phyloP scores from a whole-genome alignment of 1,139 yeast species.

The Hanseniaspora sp. region DNA sequence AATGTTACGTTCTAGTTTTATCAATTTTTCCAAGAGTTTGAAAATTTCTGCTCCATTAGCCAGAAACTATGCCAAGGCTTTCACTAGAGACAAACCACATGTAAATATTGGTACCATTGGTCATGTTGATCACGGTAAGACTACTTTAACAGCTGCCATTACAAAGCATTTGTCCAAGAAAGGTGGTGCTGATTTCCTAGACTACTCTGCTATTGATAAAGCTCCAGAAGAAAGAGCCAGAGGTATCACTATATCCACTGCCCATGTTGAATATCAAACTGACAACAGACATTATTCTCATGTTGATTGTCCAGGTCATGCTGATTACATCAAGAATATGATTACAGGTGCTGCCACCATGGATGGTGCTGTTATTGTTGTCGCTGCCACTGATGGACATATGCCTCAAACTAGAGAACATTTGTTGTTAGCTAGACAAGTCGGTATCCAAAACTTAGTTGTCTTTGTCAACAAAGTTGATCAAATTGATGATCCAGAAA shows the following conservation, averaged over 20 bases:
- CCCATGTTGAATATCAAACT: conserved; percentile 93
- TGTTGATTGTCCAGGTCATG: conserved; percentile 98
- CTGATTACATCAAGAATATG: conserved; percentile 97
- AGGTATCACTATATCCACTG: conserved; percentile 97
- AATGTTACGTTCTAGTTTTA: conserved; percentile 13
- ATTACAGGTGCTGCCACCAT: conserved; percentile 99
- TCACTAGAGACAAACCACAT: conserved; percentile 90
- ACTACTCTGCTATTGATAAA: conserved; percentile 86
- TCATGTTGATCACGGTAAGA: conserved; percentile 98
- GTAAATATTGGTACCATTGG: conserved; percentile 92
- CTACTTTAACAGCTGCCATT: conserved; percentile 96
- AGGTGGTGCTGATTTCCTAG: conserved; percentile 91
- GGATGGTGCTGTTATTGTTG: conserved; percentile 99
- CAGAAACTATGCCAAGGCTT: conserved; percentile 44
- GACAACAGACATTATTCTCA: conserved; percentile 90
- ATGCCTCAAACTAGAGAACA: conserved; percentile 99
- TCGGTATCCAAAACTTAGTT: conserved; percentile 95
- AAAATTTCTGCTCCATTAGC: conserved; percentile 5
- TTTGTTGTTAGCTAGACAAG: conserved; percentile 95
- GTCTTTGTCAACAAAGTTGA: conserved; percentile 97
- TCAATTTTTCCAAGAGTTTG: conserved; percentile 12
- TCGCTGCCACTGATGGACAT: conserved; percentile 98
- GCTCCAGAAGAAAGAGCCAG: conserved; percentile 99
- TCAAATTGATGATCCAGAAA: conserved; percentile 95
- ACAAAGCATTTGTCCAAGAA: conserved; percentile 80